Evolutionary conservation across 164 flowering plant genomes (phyloP).

Genomic region (Pachysandra terminalis): DNA sequence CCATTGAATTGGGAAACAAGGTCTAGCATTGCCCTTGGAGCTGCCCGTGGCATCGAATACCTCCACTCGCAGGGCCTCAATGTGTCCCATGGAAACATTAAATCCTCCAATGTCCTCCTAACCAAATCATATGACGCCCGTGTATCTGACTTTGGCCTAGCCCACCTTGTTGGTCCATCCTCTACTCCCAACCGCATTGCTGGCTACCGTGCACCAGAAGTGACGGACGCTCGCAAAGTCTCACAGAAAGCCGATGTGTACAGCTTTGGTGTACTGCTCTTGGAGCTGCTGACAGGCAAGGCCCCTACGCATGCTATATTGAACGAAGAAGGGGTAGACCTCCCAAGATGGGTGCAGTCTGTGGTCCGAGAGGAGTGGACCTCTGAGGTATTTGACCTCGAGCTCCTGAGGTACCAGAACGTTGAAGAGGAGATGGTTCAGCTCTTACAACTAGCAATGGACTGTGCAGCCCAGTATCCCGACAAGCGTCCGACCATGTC

Average conservation of each 20-base stretch:
- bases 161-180: conserved; percentile 51
- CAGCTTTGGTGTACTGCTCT: conserved; percentile 79
- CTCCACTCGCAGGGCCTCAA: conserved; percentile 59
- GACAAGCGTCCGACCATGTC: conserved; percentile 80
- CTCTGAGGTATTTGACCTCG: conserved; percentile 75
- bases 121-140: conserved; percentile 59
- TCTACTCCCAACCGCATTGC: conserved; percentile 66
- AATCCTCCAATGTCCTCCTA: conserved; percentile 85
- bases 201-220: conserved; percentile 93
- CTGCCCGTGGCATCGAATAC: conserved; percentile 68
- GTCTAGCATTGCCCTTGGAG: conserved; percentile 75
- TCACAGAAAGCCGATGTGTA: conserved; percentile 93
- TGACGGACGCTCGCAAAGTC: conserved; percentile 62
- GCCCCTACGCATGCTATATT: conserved; percentile 66
- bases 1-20: conserved; percentile 88
- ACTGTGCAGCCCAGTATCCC: conserved; percentile 70
- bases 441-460: conserved; percentile 70
- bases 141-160: conserved; percentile 81
- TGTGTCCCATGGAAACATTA: conserved; percentile 82
- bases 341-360: conserved; percentile 92
- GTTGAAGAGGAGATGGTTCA: conserved; percentile 90
- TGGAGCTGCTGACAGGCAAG: conserved; percentile 87
- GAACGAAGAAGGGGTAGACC: conserved; percentile 87
- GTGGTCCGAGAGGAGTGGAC: conserved; percentile 85
- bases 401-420: conserved; percentile 75